Evolutionary conservation across 305 asterid species (phyloP), one percentile per base, ranked within the genome.

Genomic region (Plantago coronopus): DNA sequence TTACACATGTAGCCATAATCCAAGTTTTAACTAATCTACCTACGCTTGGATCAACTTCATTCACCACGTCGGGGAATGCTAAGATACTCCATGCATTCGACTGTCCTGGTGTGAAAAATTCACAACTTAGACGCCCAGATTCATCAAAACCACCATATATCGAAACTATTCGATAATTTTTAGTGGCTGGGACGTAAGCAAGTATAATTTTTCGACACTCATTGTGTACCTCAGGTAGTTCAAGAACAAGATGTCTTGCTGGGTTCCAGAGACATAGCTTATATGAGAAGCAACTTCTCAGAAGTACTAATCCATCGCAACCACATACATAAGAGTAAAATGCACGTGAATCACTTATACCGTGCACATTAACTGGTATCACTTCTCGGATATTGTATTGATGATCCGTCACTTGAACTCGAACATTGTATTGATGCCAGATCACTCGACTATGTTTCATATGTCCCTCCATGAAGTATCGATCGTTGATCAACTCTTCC

Each of bases 221-320:
- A 2, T 1, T 3, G 5, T 31, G 66, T 0, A 68, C 63, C 57
- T 65, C 37, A 3, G 79, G 79, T 54, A 70, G 23, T 4, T 59
- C 27, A 22, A 74, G 68, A 7, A 15, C 15, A 3, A 38, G 55
- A 25, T 12, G 17, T 1, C 29, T 43, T 44, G 71, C 73, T 0
- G 76, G 76, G 25, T 75, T 75, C 71, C 73, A 70, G 4, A 74
- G 15, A 19, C 7, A 15, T 15, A 46, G 20, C 29, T 37, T 64
- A 0, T 3, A 0, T 0, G n/a, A 11, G 22, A 11, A 0, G 1
- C 0, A 0, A 10, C 21, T 54, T 55, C 0, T 56, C 3, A 59
- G 0, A 54, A 75, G 59, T 2, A 67, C n/a, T 51, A 75, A 47
- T 40, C 80, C 76, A 9, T 66, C 68, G 15, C 59, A 50, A 9